These are phyloP conservation scores for Geranomyces michiganensis DNA, from an alignment of 192 early-diverging fungal species.

Conservation along the genomic window DNA sequence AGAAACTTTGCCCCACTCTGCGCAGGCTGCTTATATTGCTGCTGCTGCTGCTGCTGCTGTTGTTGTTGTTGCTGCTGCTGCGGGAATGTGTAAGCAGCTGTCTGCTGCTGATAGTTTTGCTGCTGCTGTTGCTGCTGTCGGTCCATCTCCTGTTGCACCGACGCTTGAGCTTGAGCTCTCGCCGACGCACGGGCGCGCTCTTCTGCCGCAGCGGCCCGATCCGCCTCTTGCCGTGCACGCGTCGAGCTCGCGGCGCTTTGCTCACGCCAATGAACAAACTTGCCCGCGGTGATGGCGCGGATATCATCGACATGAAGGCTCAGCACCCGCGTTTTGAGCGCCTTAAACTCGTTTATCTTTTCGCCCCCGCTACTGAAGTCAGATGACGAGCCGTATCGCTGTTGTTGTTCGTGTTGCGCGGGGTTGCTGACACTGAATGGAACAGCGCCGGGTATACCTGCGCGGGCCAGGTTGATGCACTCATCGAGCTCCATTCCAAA, in stretches of 20 bases:
- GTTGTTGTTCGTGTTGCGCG: conserved; percentile 12
- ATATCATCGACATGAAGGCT: conserved; percentile 57
- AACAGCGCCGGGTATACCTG: conserved; percentile 49
- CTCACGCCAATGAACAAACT: conserved; percentile 55
- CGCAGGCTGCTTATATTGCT: background rate
- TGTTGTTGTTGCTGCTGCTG: conserved; percentile 12
- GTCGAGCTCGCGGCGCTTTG: background rate
- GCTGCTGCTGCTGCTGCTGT: conserved; percentile 15
- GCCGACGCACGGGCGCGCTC: conserved; percentile 1
- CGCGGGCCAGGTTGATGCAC: conserved; percentile 47
- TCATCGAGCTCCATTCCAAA: conserved; percentile 58
- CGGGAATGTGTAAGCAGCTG: background rate
- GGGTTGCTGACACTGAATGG: conserved; percentile 56
- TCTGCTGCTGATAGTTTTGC: background rate
- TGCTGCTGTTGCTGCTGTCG: conserved; percentile 18
- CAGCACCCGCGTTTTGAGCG: conserved; percentile 48
- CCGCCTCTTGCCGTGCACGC: conserved; percentile 1
- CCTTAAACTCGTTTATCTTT: conserved; percentile 49
- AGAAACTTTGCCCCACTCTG: conserved; percentile 23
- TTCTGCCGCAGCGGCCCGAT: conserved; percentile 13
- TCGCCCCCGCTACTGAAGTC: conserved; percentile 1
- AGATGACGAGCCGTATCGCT: background rate
- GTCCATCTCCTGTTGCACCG: conserved; percentile 1
- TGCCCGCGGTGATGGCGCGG: conserved; percentile 53
- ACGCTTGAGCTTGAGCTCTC: conserved; percentile 19